Conservation (phyloP, 1,284 basidiomycete genomes). For the Boletus semigastroideus region DNA sequence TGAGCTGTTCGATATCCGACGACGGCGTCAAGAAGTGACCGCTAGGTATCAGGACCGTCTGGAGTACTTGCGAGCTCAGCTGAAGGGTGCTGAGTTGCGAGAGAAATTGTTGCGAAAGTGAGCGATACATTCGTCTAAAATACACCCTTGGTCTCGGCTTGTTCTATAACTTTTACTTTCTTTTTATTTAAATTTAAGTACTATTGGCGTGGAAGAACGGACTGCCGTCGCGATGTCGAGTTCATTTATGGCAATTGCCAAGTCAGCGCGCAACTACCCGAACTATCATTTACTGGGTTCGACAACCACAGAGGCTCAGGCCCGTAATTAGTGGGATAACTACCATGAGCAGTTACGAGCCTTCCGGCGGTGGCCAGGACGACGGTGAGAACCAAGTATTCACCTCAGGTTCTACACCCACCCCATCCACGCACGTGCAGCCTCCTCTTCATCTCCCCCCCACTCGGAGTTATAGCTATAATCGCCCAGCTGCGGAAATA, state of each 20-base stretch:
- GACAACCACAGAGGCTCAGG: not conserved
- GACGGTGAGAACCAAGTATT: constrained; percentile 31
- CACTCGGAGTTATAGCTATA: constrained; percentile 51
- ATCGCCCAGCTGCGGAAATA: constrained; percentile 43
- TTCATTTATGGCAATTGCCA: constrained; percentile 2
- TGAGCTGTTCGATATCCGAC: constrained; percentile 61
- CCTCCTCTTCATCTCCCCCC: constrained; percentile 43
- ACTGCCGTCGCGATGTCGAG: not conserved
- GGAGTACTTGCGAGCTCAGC: constrained; percentile 66
- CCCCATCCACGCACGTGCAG: constrained; percentile 28
- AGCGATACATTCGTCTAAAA: constrained; percentile 8
- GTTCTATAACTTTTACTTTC: constrained; percentile 15
- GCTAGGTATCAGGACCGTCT: constrained; percentile 63
- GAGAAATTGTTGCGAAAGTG: constrained; percentile 63
- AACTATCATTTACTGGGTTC: too few species aligned
- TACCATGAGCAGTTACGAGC: constrained; percentile 9
- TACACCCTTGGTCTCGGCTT: not conserved
- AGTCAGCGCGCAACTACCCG: not conserved
- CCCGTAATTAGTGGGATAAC: not conserved
- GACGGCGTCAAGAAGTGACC: constrained; percentile 60
- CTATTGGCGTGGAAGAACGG: too few species aligned
- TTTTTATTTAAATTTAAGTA: not conserved
- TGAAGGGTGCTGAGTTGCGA: constrained; percentile 73
- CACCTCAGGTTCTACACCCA: constrained; percentile 39
- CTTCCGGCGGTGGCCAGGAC: constrained; percentile 12